Evolutionary conservation across 2,329 filamentous ascomycete genomes (phyloP).

Genomic region (Cryphonectria japonica): DNA sequence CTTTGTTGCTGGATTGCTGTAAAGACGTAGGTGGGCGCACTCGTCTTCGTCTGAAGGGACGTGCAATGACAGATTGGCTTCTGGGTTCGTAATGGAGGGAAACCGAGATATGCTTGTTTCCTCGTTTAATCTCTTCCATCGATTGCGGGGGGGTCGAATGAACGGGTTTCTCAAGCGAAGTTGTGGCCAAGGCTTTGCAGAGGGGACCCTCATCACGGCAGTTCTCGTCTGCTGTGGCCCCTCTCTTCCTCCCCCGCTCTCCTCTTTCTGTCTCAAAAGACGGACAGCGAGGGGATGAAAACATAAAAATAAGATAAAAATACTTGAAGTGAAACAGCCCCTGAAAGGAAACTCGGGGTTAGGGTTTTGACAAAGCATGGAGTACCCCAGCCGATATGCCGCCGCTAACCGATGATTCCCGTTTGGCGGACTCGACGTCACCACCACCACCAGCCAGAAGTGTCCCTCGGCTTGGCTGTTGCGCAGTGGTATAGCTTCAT

Average conservation of each 20-base stretch:
- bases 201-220: background rate
- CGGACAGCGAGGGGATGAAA: background rate
- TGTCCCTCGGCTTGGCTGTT: background rate
- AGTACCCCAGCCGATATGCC: background rate
- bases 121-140: background rate
- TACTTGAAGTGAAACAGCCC: background rate
- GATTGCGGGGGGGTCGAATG: background rate
- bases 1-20: background rate
- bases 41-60: background rate
- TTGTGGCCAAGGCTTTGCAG: background rate
- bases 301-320: background rate
- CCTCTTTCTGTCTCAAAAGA: background rate
- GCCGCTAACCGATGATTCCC: background rate
- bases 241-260: background rate
- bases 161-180: background rate
- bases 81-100: background rate
- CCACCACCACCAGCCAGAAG: background rate
- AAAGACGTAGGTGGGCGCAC: no score
- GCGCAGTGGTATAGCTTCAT: background rate
- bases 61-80: background rate
- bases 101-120: constrained; percentile 8
- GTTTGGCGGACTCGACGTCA: background rate
- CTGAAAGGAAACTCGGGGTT: background rate
- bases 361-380: background rate
- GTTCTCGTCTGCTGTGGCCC: background rate